Evolutionary conservation across 257 asterid genomes (phyloP).

Genomic region (Penstemon barbatus): DNA sequence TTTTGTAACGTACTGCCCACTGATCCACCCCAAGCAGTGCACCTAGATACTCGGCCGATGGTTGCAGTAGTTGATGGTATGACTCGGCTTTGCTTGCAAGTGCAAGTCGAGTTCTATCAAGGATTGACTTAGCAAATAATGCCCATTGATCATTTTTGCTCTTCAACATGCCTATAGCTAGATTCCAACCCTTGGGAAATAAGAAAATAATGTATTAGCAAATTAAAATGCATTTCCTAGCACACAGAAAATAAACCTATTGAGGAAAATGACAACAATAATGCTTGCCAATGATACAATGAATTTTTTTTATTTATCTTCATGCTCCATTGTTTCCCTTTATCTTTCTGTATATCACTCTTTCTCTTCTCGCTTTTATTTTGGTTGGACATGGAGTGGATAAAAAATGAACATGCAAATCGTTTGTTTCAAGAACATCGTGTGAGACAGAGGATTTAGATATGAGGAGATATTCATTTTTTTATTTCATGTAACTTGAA

Average conservation of each 20-base stretch:
- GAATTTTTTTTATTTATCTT: not conserved
- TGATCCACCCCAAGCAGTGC: conserved; percentile 84
- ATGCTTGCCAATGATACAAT: conserved; percentile 5
- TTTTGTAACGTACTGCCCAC: conserved; percentile 68
- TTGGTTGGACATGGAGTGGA: conserved; percentile 11
- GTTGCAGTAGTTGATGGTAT: conserved; percentile 84
- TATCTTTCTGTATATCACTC: not conserved
- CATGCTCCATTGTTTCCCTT: not conserved
- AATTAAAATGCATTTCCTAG: not conserved
- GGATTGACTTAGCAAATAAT: conserved; percentile 90
- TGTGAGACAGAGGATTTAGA: not conserved
- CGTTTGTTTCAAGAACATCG: not conserved
- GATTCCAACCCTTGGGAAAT: conserved; percentile 81
- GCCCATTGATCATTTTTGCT: conserved; percentile 69
- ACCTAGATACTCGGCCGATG: conserved; percentile 96
- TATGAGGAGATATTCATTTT: not conserved
- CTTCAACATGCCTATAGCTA: conserved; percentile 68
- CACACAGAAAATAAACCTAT: conserved; percentile 3
- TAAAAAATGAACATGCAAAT: conserved; percentile 1
- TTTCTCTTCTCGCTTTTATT: not conserved
- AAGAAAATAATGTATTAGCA: conserved; percentile 26
- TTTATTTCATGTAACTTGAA: not conserved
- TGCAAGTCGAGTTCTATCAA: conserved; percentile 91
- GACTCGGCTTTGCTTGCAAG: conserved; percentile 90
- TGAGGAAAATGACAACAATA: conserved; percentile 11